phyloP scores from a whole-genome alignment of 208 protist species.

The Crithidia bombi region DNA sequence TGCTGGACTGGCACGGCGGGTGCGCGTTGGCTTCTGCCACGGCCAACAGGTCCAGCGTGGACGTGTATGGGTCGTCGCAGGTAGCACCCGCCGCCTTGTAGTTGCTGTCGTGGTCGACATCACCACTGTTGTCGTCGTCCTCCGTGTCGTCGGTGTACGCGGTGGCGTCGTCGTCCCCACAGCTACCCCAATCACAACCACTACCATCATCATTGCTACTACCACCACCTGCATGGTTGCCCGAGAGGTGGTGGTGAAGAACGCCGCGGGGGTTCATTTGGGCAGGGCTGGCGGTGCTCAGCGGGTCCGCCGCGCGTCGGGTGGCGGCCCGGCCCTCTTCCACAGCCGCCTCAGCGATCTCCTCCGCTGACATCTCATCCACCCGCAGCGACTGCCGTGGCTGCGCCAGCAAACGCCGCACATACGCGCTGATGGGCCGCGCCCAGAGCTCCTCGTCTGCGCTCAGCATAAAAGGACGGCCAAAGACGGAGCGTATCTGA shows the following conservation, averaged over 20 bases:
- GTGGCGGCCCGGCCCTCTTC: slow-evolving; percentile 15
- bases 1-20: slow-evolving; percentile 24
- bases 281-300: slow-evolving; percentile 4
- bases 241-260: not conserved
- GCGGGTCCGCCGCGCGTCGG: slow-evolving; percentile 4
- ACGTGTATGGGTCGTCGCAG: not conserved
- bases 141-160: slow-evolving; percentile 8
- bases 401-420: slow-evolving; percentile 56
- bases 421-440: slow-evolving; percentile 56
- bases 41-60: slow-evolving; percentile 13
- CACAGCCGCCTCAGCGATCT: slow-evolving; percentile 24
- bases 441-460: slow-evolving; percentile 85
- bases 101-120: not conserved
- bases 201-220: not conserved
- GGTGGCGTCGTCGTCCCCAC: not conserved
- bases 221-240: not conserved
- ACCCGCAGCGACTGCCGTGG: slow-evolving; percentile 51
- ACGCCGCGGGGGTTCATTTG: not conserved
- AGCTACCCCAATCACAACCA: not conserved
- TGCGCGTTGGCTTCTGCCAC: slow-evolving; percentile 21
- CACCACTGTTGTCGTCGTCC: not conserved
- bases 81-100: not conserved
- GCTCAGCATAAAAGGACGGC: slow-evolving; percentile 62
- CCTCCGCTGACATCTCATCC: slow-evolving; percentile 31
- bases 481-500: slow-evolving; percentile 54